Percentiles rank a stretch among this genome's conserved stretches.
These are phyloP conservation scores for Cercospora zeina DNA, from an alignment of 2,329 filamentous ascomycete genomes.

Conservation along the genomic window DNA sequence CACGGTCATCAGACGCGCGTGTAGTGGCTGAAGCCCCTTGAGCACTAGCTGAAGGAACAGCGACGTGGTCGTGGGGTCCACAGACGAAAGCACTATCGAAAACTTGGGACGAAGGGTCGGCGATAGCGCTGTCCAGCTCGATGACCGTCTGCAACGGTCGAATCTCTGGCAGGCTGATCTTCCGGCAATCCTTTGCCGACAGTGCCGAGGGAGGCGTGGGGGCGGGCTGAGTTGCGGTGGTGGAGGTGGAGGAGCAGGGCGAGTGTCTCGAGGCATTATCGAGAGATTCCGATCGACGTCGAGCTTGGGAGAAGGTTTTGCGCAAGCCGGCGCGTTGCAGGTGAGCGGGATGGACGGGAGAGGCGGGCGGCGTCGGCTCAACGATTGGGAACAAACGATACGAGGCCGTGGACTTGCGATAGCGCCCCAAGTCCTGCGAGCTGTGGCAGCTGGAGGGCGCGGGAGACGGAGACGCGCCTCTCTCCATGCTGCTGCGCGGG, in stretches of 20 bases:
- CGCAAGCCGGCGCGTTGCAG: conserved; percentile 23
- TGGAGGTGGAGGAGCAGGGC: background rate
- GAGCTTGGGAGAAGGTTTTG: conserved; percentile 24
- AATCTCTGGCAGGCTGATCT: conserved; percentile 26
- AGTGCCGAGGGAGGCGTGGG: conserved; percentile 13
- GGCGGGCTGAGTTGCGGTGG: background rate
- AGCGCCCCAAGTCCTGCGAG: conserved; percentile 19
- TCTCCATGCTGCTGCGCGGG: conserved; percentile 19
- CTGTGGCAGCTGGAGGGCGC: conserved; percentile 22
- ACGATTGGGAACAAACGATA: conserved; percentile 37
- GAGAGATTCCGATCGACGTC: conserved; percentile 32
- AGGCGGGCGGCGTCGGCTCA: conserved; percentile 33
- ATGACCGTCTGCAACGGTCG: conserved; percentile 16
- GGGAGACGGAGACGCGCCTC: conserved; percentile 15
- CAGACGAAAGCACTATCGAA: conserved; percentile 12
- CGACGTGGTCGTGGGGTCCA: conserved; percentile 18
- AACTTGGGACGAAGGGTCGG: background rate
- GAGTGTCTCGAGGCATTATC: conserved; percentile 22
- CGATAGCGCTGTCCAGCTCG: conserved; percentile 16
- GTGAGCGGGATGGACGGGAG: conserved; percentile 31
- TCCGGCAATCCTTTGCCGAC: conserved; percentile 13
- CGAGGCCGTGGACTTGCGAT: conserved; percentile 22
- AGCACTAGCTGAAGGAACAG: conserved; percentile 20
- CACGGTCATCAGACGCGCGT: conserved; percentile 4
- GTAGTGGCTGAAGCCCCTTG: conserved; percentile 10